Evolutionary conservation across 441 rosid species (phyloP).

Genomic region (Erysimum pusillum): DNA sequence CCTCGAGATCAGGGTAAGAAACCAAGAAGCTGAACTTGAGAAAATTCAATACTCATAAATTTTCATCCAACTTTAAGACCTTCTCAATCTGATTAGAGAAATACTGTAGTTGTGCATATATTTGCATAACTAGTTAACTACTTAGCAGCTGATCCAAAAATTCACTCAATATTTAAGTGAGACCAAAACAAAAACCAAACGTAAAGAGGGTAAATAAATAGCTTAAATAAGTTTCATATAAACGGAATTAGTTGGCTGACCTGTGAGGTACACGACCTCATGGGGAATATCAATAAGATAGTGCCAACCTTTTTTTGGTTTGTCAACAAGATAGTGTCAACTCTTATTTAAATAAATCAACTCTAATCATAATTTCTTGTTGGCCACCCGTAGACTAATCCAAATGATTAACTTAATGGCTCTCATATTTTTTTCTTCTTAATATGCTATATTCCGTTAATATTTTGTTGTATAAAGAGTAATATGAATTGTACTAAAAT

Average conservation of each 20-base stretch:
- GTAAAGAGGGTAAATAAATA: neutral
- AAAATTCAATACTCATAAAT: neutral
- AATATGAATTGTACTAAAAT: neutral
- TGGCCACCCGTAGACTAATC: neutral
- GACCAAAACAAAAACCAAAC: neutral
- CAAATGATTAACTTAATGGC: slow-evolving; percentile 11
- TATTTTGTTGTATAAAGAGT: neutral
- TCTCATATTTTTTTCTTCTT: neutral
- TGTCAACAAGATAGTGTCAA: slow-evolving; percentile 7
- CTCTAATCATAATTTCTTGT: neutral
- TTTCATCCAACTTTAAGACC: neutral
- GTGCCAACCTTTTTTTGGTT: neutral
- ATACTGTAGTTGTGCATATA: neutral
- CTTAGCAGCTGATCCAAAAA: neutral
- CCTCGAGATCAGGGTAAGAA: neutral
- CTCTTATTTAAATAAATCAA: neutral
- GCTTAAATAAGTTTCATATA: neutral
- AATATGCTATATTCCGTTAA: neutral
- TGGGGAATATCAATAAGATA: neutral
- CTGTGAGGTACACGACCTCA: neutral
- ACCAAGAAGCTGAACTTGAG: neutral
- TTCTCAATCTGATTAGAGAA: slow-evolving; percentile 6
- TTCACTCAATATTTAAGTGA: neutral
- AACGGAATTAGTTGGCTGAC: neutral
- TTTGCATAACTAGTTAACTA: neutral